Evolutionary conservation across 768 basidiomycete genomes (phyloP), one percentile per base, ranked within the genome.

Genomic region (Rhizopogon roseolus): DNA sequence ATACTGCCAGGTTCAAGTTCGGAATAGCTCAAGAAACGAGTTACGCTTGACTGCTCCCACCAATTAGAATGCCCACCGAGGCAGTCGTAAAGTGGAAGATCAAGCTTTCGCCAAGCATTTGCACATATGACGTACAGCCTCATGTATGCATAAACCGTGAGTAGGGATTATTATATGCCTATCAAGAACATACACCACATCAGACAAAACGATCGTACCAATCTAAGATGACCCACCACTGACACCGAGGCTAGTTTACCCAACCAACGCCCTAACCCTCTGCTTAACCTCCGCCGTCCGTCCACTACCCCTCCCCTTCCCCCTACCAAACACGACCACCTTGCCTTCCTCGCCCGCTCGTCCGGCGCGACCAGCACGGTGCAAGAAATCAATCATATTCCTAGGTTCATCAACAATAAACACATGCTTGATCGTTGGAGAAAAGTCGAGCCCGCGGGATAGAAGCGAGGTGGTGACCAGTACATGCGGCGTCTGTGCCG

Each of bases 341-440:
- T 78, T 83, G 1, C 88, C 90, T 27, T 68, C 64, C 63, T 77
- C 67, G 0, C 90, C 90, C 4, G 90, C 91, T 29, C 93, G 73
- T 2, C 85, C 93, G 0, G 88, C 79, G 44, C 94, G 73, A 14
- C 94, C 94, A 0, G 94, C 94, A 4, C 94, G 84, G 70, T 97
- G 94, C 55, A 97, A 67, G 66, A 96, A 95, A 67, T 97, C 94
- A 38, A 95, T 79, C 77, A 88, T 89, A 65, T 93, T 95, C 59
- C 88, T 74, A 17, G 94, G 93, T 63, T 89, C 83, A 60, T 96
- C 94, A 22, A 90, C 78, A 58, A 96, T 86, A 66, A 97, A 87
- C 3, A 96, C 88, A 61, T 94, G 84, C 57, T 80, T 78, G 60
- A 96, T 82, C 4, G 73, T 72, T 0, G 91, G 85, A 13, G 84